Base-by-base conservation (phyloP, 73 alveolate species). In the Symbiodinium pilosum region DNA sequence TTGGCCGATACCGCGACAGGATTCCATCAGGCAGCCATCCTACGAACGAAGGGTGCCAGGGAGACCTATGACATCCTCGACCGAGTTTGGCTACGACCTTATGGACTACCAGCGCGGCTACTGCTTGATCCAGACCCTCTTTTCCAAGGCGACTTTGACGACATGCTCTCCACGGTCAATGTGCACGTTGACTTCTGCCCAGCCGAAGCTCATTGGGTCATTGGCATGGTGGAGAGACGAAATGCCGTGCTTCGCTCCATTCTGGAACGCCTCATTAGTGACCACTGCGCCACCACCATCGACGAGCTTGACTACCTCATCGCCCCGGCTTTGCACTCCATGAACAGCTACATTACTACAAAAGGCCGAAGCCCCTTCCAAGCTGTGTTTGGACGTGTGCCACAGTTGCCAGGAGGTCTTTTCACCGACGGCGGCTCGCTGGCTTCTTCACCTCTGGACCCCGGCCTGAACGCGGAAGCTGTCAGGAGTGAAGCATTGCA, bases 341-440 rank as follows among this genome's bases (percentile, higher is more conserved):
- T 51, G n/a, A 87, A 87, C 94, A 8, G 42, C 21, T 47, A 41
- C 2, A 40, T 56, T 30, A 18, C 28, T 41, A 36, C 84, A 0
- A 68, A 56, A n/a, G 94, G 94, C 1, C 36, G 94, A 0, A 51
- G 84, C 6, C 84, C 94, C 28, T 87, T 39, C 36, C 94, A 87
- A 56, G 94, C 94, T 0, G 94, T 56, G 0, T 87, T 52, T 28
- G 94, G 94, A 0, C 16, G 59, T 0, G 68, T 43, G 18, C 94
- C 94, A 0, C 56, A 59, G 3, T n/a, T 87, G 28, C 68, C 43
- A 8, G 59, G 64, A n/a, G 28, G 39, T n/a, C 6, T 32, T 26
- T 38, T 86, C 83, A 86, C 36, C 38, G 93, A 86, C 34, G 56
- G 51, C 0, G 42, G 40, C 84, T 41, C 41, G 0, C 20, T 47